Evolutionary conservation across 164 flowering plant genomes (phyloP).

Genomic region (Protea cynaroides): DNA sequence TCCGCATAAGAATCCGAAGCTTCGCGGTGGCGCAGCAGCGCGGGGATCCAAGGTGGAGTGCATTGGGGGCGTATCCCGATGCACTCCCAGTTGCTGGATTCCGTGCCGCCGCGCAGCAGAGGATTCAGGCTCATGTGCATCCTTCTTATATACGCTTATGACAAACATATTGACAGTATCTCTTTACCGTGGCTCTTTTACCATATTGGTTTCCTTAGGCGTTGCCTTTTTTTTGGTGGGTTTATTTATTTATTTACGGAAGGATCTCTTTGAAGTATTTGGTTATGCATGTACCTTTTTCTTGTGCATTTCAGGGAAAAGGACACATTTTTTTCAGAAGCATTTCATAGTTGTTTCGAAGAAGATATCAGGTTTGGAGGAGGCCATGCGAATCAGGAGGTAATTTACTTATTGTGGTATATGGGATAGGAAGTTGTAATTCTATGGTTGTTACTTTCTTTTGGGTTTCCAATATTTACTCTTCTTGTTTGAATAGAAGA

Average conservation of each 20-base stretch:
- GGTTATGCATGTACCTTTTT: neutral
- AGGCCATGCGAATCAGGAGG: constrained; percentile 73
- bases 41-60: too few species aligned
- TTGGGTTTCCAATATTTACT: neutral
- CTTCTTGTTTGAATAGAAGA: too few species aligned
- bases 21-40: too few species aligned
- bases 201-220: neutral
- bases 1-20: too few species aligned
- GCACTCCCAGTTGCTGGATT: too few species aligned
- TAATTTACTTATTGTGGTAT: constrained; percentile 7
- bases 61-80: too few species aligned
- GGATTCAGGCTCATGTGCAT: too few species aligned
- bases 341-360: constrained; percentile 31
- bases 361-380: constrained; percentile 66
- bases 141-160: neutral
- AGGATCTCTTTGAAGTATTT: too few species aligned
- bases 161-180: neutral
- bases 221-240: neutral
- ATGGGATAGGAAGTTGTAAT: too few species aligned
- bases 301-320: constrained; percentile 25
- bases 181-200: too few species aligned
- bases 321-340: constrained; percentile 3
- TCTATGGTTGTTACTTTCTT: too few species aligned
- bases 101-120: too few species aligned
- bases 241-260: neutral